A percentile compares a stretch with the other conserved stretches of the same genome.
phyloP scores from a whole-genome alignment of 1,284 basidiomycete genomes.

The Malassezia caprae region DNA sequence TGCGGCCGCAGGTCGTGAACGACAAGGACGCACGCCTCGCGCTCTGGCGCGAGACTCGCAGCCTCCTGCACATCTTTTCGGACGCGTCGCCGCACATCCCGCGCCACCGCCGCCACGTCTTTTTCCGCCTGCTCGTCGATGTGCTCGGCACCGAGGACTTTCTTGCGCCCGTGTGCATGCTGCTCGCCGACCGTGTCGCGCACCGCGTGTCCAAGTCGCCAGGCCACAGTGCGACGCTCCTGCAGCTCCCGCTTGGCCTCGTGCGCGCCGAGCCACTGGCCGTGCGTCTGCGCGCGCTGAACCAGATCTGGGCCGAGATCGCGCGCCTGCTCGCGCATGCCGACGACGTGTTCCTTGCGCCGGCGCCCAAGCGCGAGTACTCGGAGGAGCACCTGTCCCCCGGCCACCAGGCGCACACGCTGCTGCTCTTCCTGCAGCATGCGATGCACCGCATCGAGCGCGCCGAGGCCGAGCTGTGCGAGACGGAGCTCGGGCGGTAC shows the following conservation, averaged over 20 bases:
- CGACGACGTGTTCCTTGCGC: constrained; percentile 33
- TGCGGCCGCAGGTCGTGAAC: constrained; percentile 52
- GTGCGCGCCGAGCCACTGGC: constrained; percentile 56
- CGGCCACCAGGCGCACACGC: constrained; percentile 28
- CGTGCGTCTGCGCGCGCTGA: constrained; percentile 54
- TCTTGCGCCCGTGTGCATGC: constrained; percentile 71
- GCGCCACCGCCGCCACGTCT: constrained; percentile 73
- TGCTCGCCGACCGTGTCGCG: constrained; percentile 69
- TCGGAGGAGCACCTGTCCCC: constrained; percentile 33
- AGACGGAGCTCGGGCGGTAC: background rate
- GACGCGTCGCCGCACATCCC: constrained; percentile 79
- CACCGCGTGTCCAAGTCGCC: constrained; percentile 64
- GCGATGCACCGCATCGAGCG: constrained; percentile 10
- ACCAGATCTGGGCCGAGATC: constrained; percentile 33
- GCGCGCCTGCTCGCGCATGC: constrained; percentile 25
- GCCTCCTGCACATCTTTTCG: constrained; percentile 75
- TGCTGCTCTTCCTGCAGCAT: constrained; percentile 28
- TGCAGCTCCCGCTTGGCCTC: constrained; percentile 59
- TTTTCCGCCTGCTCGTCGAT: constrained; percentile 82
- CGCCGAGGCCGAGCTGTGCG: background rate
- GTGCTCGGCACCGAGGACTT: constrained; percentile 73
- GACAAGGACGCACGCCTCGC: constrained; percentile 19
- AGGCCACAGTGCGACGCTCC: constrained; percentile 37
- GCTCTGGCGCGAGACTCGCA: constrained; percentile 38
- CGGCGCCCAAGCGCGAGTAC: constrained; percentile 30